These are phyloP conservation scores for Clonostachys byssicola DNA, from an alignment of 2,329 filamentous ascomycete species.

Conservation along the genomic window DNA sequence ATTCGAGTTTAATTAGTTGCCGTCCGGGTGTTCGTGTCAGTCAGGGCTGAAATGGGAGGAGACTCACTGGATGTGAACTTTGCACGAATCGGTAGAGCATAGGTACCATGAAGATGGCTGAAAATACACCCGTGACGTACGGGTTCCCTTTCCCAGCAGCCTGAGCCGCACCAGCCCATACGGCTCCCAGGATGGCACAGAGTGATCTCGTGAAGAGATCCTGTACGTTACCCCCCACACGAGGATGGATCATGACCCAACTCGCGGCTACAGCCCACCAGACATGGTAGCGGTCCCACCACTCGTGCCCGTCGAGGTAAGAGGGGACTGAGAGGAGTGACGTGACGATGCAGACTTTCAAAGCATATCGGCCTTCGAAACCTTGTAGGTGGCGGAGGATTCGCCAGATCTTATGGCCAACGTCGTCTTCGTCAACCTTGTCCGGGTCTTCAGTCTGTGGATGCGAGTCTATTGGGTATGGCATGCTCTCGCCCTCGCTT, in stretches of 20 bases:
- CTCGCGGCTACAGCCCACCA: constrained; percentile 57
- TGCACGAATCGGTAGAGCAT: constrained; percentile 54
- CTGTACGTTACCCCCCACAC: constrained; percentile 53
- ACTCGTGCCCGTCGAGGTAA: constrained; percentile 39
- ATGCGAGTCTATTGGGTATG: neutral
- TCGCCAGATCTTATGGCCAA: constrained; percentile 43
- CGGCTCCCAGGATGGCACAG: constrained; percentile 44
- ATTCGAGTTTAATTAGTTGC: constrained; percentile 2
- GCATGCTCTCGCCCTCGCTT: constrained; percentile 8
- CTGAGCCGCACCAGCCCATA: constrained; percentile 50
- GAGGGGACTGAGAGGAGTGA: constrained; percentile 48
- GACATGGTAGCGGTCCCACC: constrained; percentile 51
- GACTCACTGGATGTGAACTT: constrained; percentile 44
- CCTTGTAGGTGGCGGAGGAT: constrained; percentile 49
- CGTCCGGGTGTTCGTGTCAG: neutral
- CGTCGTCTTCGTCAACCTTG: neutral
- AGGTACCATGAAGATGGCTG: constrained; percentile 52
- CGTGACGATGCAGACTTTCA: constrained; percentile 49
- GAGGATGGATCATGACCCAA: constrained; percentile 46
- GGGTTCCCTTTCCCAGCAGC: constrained; percentile 46
- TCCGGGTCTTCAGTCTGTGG: neutral
- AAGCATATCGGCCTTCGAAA: constrained; percentile 52
- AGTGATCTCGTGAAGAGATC: constrained; percentile 48
- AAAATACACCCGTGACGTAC: constrained; percentile 50
- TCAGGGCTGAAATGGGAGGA: neutral